Evolutionary conservation across 2,329 filamentous ascomycete genomes (phyloP), one percentile per base, ranked within the genome.

Genomic region (Arthrinium puccinioides): DNA sequence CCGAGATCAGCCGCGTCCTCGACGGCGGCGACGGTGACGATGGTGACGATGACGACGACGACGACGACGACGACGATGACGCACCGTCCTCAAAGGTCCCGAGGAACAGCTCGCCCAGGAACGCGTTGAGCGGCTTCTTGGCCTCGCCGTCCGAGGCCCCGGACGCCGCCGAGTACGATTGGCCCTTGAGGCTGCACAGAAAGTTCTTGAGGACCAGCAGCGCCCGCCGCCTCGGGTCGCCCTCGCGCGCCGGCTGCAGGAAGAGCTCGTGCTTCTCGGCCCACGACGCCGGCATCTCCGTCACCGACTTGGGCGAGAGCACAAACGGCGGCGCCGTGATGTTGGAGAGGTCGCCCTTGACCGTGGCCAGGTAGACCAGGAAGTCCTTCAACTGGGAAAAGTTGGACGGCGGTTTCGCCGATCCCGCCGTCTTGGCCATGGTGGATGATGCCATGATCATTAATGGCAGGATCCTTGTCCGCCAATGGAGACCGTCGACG

Each of bases 271-370:
- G 72, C 50, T 71, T 69, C 44, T 74, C 69, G n/a, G 69, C 64
- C 71, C 70, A 75, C 53, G 72, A 70, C 2, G 69, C 67, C n/a
- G 69, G 70, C 55, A 74, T 74, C 45, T 75, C 71, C 40, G 69
- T 70, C 27, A 74, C 67, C 3, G 72, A 76, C 29, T 63, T 72
- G 16, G 67, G 67, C 25, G 67, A 70, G 36, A 75, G 66, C 39
- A 75, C 70, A 52, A 73, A 75, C 4, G 71, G 69, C 9, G 70
- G 72, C 4, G 71, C 70, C 8, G 71, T 74, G 61, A 75, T 67
- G 37, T 70, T 66, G 19, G 70, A 72, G 5, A 75, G 63, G 49
- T 74, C 71, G 50, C 70, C 70, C 55, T 72, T 73, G 55, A 74
- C 70, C 7, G 69, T 70, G 9, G 70, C 64, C 31, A 74, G 67